A percentile compares a stretch with the other conserved stretches of the same genome.
Conservation (phyloP, 768 basidiomycete genomes). For the Suillus occidentalis region DNA sequence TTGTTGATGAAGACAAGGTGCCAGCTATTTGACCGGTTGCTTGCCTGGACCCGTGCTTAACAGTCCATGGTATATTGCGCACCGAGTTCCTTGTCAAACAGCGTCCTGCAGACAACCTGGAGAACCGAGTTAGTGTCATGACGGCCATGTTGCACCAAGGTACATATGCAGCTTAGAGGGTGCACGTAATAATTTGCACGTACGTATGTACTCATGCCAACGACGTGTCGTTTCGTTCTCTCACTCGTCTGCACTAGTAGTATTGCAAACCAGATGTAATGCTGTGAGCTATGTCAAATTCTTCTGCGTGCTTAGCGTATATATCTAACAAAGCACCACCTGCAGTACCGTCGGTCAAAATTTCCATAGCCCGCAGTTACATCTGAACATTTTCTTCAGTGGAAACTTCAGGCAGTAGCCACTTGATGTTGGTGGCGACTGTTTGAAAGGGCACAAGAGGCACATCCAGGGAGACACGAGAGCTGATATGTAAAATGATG, state of each 20-base stretch:
- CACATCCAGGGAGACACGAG: conserved; percentile 28
- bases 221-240: not conserved
- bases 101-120: not conserved
- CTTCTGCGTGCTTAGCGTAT: not conserved
- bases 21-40: not conserved
- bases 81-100: not conserved
- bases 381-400: not conserved
- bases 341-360: not conserved
- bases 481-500: conserved; percentile 29
- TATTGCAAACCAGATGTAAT: not conserved
- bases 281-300: not conserved
- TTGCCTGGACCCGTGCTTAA: not conserved
- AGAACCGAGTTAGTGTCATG: not conserved
- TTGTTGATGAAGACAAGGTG: not conserved
- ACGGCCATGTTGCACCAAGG: not conserved
- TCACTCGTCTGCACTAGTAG: not conserved
- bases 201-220: not conserved
- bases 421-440: not conserved
- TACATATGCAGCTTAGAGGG: no score
- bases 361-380: not conserved
- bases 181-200: no score
- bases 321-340: not conserved
- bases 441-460: conserved; percentile 4
- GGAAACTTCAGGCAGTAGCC: not conserved
- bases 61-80: not conserved